Base-by-base conservation (phyloP, 1,284 basidiomycete species). In the Agaricales sp. region DNA sequence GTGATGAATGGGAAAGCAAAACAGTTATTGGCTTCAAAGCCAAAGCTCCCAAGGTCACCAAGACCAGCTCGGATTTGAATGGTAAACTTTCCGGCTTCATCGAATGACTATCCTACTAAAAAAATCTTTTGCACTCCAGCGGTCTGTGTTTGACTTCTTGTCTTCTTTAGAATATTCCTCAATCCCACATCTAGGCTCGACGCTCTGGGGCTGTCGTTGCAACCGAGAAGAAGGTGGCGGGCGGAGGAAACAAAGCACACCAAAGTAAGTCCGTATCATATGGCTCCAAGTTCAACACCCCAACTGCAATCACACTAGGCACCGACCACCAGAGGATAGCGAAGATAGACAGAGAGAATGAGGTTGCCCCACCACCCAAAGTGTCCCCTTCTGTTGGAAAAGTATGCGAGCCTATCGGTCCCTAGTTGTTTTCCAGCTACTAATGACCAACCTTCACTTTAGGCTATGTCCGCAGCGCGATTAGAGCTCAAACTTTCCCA, bases 291-390 rank as follows among this genome's bases (percentile, higher is more conserved):
- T 24, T 35, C 3, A 37, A 11, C 48, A 23, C 44, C 13, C 16
- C 26, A 6, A 30, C 26, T 30, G 26, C 26, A 30, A 6, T 30
- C 26, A 53, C 25, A 11, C n/a, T 23, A 89, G 90, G 87, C 43
- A 88, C 90, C 54, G 92, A 97, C 70, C 92, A 96, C 70, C 90
- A 92, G 65, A 80, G 80, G 53, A 93, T 95, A 63, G 92, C 89
- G 30, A 94, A 94, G 64, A 82, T 96, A 43, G 93, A 94, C 68
- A 81, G 89, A 51, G 91, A 96, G 59, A 96, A 98, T 68, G 95
- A 97, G 61, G 94, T 97, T 19, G 90, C 93, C 6, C 93, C 96
- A 4, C 96, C 95, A 43, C 63, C 87, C 55, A 96, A 94, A 67
- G 74, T 99, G 56, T 71, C 76, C 2, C 74, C 83, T 24, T 75